Evolutionary conservation across 176 grass and related monocot species (phyloP).

Genomic region (Oryza officinalis): DNA sequence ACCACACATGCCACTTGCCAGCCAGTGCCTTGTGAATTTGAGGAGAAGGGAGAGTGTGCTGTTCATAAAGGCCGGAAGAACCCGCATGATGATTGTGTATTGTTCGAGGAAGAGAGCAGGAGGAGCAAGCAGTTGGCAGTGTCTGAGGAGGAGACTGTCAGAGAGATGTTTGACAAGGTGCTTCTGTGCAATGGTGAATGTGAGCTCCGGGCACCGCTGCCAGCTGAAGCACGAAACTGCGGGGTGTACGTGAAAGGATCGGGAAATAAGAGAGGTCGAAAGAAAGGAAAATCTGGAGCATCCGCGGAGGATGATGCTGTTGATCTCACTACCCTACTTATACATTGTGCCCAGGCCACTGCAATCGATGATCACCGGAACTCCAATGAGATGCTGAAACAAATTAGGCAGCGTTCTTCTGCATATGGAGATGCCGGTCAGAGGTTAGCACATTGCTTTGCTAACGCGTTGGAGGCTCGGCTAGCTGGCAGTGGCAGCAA

Average conservation of each 20-base stretch:
- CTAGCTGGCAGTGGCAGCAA: slow-evolving; percentile 43
- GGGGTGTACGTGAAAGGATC: slow-evolving; percentile 47
- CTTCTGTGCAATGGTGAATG: slow-evolving; percentile 38
- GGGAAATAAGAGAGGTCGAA: slow-evolving; percentile 34
- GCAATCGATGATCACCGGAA: slow-evolving; percentile 44
- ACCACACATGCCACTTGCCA: background rate
- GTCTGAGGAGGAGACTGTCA: slow-evolving; percentile 37
- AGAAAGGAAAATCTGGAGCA: slow-evolving; percentile 28
- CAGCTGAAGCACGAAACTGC: slow-evolving; percentile 5
- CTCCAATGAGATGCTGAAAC: slow-evolving; percentile 29
- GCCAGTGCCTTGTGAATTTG: background rate
- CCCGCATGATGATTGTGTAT: slow-evolving; percentile 14
- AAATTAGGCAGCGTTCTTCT: slow-evolving; percentile 46
- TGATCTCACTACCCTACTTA: slow-evolving; percentile 42
- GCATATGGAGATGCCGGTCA: slow-evolving; percentile 35
- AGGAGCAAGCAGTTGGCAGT: slow-evolving; percentile 42
- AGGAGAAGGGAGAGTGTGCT: background rate
- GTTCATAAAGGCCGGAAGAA: slow-evolving; percentile 43
- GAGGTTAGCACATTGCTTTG: slow-evolving; percentile 48
- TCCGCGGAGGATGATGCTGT: slow-evolving; percentile 26
- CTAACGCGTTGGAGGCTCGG: slow-evolving; percentile 47
- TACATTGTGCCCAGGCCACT: slow-evolving; percentile 43
- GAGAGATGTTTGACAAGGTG: slow-evolving; percentile 55
- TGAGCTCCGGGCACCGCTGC: slow-evolving; percentile 12
- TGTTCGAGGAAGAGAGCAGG: slow-evolving; percentile 30